Evolutionary conservation across 768 basidiomycete species (phyloP).

Genomic region (Suillus subalutaceus): DNA sequence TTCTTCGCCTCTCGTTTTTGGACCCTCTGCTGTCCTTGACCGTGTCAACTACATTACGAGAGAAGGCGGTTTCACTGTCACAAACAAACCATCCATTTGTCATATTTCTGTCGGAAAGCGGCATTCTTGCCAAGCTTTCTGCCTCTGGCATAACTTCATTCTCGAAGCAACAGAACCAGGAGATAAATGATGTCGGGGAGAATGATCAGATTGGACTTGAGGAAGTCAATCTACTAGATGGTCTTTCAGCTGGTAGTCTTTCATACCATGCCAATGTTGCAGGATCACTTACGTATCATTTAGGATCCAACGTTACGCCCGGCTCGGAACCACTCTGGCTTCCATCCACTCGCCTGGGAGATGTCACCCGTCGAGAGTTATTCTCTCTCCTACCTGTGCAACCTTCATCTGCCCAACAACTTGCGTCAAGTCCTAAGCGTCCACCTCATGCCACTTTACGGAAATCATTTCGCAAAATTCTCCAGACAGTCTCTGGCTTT

Average conservation of each 20-base stretch:
- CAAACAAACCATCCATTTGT: constrained; percentile 39
- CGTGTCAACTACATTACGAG: constrained; percentile 83
- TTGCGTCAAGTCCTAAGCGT: constrained; percentile 48
- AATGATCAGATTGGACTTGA: constrained; percentile 53
- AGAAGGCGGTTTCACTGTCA: constrained; percentile 61
- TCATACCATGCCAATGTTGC: neutral
- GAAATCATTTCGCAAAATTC: constrained; percentile 82
- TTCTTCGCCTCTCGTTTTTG: constrained; percentile 64
- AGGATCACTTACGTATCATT: neutral
- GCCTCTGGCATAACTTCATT: constrained; percentile 2
- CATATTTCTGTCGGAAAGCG: constrained; percentile 23
- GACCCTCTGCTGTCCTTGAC: constrained; percentile 87
- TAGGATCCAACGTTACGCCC: constrained; percentile 51
- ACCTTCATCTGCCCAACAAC: constrained; percentile 37
- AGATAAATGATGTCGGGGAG: constrained; percentile 35
- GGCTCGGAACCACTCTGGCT: constrained; percentile 45
- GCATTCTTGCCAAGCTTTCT: constrained; percentile 20
- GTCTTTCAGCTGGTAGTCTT: constrained; percentile 60
- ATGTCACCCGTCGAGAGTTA: constrained; percentile 64
- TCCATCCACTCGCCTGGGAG: constrained; percentile 73
- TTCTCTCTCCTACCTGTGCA: constrained; percentile 62
- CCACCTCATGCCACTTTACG: constrained; percentile 69
- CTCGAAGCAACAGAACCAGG: constrained; percentile 7
- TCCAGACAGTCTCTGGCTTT: constrained; percentile 82
- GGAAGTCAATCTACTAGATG: constrained; percentile 71